Evolutionary conservation across 2,329 filamentous ascomycete genomes (phyloP), one percentile per base, ranked within the genome.

Genomic region (Fulvia fulva): DNA sequence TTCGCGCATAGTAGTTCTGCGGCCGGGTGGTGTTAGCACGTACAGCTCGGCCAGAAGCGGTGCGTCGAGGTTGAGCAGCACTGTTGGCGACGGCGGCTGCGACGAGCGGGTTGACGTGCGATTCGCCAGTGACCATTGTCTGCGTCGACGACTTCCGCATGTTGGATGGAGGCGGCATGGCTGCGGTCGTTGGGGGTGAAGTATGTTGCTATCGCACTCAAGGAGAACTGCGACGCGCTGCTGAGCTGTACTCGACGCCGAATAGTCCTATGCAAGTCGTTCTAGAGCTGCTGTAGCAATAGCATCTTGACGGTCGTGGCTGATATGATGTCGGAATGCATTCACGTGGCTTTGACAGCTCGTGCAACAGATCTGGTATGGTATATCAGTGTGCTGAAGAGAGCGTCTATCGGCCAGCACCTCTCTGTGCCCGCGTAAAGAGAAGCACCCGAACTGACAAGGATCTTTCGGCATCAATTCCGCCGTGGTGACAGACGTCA

Each of bases 1-100:
- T 73, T 53, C 78, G 77, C 61, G 78, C 78, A 73, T 81, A 81
- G 73, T 81, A 81, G 67, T 81, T 80, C 46, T 75, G 68, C 30
- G 78, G 78, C 43, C 78, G 69, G 23, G 70, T 72, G 54, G 78
- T 74, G 44, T 74, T 78, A 54, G 76, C 75, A 55, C 78, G 76
- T 25, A 76, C 74, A 50, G 78, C 76, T 60, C 79, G 74, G 56
- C 78, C 77, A 45, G 77, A 78, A 55, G 64, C 77, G 16, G 65
- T 70, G 57, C 67, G 66, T 47, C 56, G 64, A 43, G 59, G 59
- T 55, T 51, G 61, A 37, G 51, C 51, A 52, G 55, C 61, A 53
- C 56, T 60, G 37, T 44, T 46, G 22, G 53, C 28, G 8, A 50
- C 47, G 25, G 47, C 51, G 14, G 57, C 28, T 21, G 50, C 53